Evolutionary conservation across 495 filamentous ascomycete species (phyloP).

Genomic region (Penicillium samsonianum): DNA sequence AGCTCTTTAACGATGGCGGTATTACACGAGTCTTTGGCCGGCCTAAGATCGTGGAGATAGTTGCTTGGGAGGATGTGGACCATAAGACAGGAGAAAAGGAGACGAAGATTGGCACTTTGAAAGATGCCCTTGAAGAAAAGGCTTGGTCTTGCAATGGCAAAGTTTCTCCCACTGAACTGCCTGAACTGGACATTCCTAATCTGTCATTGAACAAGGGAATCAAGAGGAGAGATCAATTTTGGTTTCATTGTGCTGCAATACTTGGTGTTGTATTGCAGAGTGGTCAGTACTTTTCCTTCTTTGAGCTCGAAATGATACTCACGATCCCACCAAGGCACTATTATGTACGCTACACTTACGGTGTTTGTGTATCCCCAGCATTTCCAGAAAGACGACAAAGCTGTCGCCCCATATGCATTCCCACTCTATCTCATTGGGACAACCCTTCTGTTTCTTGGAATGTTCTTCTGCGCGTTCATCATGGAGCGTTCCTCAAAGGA

Average conservation of each 20-base stretch:
- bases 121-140: constrained; percentile 27
- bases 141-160: constrained; percentile 26
- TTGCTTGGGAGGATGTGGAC: constrained; percentile 37
- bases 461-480: constrained; percentile 45
- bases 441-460: constrained; percentile 37
- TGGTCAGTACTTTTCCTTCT: constrained; percentile 22
- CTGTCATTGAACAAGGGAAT: constrained; percentile 52
- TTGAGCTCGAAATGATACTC: not conserved
- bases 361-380: constrained; percentile 32
- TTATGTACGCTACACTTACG: constrained; percentile 37
- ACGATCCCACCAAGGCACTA: constrained; percentile 23
- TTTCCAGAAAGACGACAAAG: constrained; percentile 35
- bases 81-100: constrained; percentile 11
- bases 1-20: constrained; percentile 47
- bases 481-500: constrained; percentile 41
- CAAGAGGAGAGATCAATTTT: constrained; percentile 28
- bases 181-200: constrained; percentile 46
- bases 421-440: constrained; percentile 42
- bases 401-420: constrained; percentile 40
- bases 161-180: constrained; percentile 4
- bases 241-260: constrained; percentile 38
- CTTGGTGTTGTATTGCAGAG: constrained; percentile 35
- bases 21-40: constrained; percentile 44
- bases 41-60: constrained; percentile 45
- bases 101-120: constrained; percentile 33